Conservation (phyloP, 2,329 filamentous ascomycete genomes). For the Diaporthe amygdali region DNA sequence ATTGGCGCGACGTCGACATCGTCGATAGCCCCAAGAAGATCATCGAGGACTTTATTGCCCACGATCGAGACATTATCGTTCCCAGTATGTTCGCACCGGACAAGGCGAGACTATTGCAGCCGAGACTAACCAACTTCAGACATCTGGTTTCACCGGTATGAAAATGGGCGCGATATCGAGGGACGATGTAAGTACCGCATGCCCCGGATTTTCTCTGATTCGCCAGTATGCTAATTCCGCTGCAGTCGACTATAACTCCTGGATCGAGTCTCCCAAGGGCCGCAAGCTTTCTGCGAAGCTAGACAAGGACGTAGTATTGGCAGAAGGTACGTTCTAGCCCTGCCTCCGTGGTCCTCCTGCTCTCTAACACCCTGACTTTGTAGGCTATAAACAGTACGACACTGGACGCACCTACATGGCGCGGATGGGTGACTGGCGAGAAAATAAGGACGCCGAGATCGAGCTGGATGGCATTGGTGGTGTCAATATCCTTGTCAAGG, state of each 20-base stretch:
- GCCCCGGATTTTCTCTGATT: no score
- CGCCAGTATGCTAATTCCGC: constrained; percentile 7
- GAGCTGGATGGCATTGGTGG: constrained; percentile 95
- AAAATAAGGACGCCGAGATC: constrained; percentile 91
- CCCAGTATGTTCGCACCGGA: constrained; percentile 73
- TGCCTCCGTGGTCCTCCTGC: neutral
- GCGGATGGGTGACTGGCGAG: constrained; percentile 87
- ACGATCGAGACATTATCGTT: constrained; percentile 91
- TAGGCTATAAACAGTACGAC: constrained; percentile 90
- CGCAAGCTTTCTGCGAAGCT: constrained; percentile 75
- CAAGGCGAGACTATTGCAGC: neutral
- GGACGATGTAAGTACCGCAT: constrained; percentile 77
- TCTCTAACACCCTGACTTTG: constrained; percentile 25
- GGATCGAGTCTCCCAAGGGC: constrained; percentile 90
- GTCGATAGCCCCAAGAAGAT: constrained; percentile 86
- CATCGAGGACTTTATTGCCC: constrained; percentile 92
- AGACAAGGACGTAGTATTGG: constrained; percentile 81
- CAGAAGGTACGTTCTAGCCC: constrained; percentile 69
- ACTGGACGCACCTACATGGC: constrained; percentile 92
- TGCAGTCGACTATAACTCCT: constrained; percentile 96
- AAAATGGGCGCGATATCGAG: constrained; percentile 84
- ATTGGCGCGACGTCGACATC: constrained; percentile 98
- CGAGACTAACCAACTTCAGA: constrained; percentile 60
- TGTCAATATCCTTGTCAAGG: constrained; percentile 97
- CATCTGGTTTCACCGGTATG: constrained; percentile 95